Percentiles rank a stretch among this genome's conserved stretches.
Evolutionary conservation across 371 early-diverging fungal species (phyloP).

Genomic region (Actinomortierella ambigua): DNA sequence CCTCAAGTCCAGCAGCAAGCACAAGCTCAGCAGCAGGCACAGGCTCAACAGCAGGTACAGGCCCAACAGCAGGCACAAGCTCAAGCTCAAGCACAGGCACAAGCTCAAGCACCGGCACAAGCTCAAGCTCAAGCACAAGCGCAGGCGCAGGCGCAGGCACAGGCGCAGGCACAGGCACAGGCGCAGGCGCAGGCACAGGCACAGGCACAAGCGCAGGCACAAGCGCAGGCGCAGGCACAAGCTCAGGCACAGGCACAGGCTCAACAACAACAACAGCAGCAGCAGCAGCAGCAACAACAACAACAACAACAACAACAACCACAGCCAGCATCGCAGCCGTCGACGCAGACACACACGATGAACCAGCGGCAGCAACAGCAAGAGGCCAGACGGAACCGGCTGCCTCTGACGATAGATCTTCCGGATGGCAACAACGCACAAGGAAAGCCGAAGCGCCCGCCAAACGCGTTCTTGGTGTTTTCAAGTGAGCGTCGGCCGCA

Average conservation of each 20-base stretch:
- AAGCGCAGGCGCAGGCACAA: neutral
- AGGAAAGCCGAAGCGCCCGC: slow-evolving; percentile 51
- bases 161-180: slow-evolving; percentile 1
- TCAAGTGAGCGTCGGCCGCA: slow-evolving; percentile 63
- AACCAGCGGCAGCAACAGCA: slow-evolving; percentile 9
- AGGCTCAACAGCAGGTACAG: slow-evolving; percentile 3
- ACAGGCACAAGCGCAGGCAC: slow-evolving; percentile 37
- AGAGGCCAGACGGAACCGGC: slow-evolving; percentile 1
- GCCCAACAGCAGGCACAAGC: no score
- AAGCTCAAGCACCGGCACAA: no score
- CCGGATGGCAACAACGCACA: neutral
- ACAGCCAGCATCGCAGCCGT: neutral
- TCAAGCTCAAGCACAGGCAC: neutral
- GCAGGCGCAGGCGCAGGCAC: neutral
- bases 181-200: slow-evolving; percentile 8
- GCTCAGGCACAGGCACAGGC: neutral
- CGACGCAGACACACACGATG: neutral
- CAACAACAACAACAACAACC: slow-evolving; percentile 9
- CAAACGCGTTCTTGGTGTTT: slow-evolving; percentile 59
- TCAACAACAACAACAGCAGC: slow-evolving; percentile 10
- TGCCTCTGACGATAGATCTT: neutral
- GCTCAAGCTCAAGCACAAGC: slow-evolving; percentile 1
- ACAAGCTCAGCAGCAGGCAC: slow-evolving; percentile 6
- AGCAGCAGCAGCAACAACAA: slow-evolving; percentile 2
- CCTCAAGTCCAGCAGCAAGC: slow-evolving; percentile 6